phyloP scores from a whole-genome alignment of 257 asterid species.

The Striga asiatica region DNA sequence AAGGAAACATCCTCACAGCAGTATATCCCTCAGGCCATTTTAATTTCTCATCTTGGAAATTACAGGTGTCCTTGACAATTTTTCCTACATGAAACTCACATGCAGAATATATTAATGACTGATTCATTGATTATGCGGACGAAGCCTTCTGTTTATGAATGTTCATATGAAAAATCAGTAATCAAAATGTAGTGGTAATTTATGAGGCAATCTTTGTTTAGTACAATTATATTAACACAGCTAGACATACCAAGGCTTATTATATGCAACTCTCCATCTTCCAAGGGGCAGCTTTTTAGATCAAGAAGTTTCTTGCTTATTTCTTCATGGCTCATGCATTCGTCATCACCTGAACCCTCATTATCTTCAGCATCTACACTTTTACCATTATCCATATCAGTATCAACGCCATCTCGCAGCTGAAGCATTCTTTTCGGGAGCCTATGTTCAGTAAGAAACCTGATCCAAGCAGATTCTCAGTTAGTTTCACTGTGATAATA shows the following conservation, averaged over 20 bases:
- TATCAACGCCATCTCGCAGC: constrained; percentile 42
- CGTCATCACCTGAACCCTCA: constrained; percentile 42
- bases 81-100: constrained; percentile 49
- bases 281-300: constrained; percentile 46
- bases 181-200: constrained; percentile 6
- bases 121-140: constrained; percentile 14
- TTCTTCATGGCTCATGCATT: constrained; percentile 38
- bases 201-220: background rate
- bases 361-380: constrained; percentile 41
- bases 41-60: constrained; percentile 62
- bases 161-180: constrained; percentile 5
- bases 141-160: background rate
- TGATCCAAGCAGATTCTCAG: constrained; percentile 23
- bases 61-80: constrained; percentile 51
- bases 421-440: constrained; percentile 69
- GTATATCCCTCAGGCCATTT: constrained; percentile 91
- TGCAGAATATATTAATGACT: constrained; percentile 14
- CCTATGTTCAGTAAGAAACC: constrained; percentile 79
- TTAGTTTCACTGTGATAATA: background rate
- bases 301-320: constrained; percentile 46
- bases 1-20: constrained; percentile 58
- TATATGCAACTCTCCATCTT: constrained; percentile 58
- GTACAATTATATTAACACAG: constrained; percentile 3
- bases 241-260: constrained; percentile 55
- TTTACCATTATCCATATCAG: constrained; percentile 29